Evolutionary conservation across 192 early-diverging fungal species (phyloP).

Genomic region (Backusella morwellensis): DNA sequence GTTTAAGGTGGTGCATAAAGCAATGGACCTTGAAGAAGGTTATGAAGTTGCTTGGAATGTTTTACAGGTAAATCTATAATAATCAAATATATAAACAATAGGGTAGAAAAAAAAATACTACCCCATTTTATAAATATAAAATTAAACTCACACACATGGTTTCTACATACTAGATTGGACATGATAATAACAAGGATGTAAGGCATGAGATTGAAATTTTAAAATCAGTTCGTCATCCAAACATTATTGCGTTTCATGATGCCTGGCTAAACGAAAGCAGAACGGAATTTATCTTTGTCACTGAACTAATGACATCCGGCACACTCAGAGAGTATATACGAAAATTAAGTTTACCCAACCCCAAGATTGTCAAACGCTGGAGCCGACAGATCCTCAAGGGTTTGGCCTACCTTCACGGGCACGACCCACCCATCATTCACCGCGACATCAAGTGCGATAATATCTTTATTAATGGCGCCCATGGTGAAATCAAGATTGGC

Average conservation of each 20-base stretch:
- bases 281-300: slow-evolving; percentile 54
- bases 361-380: slow-evolving; percentile 76
- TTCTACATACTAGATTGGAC: slow-evolving; percentile 11
- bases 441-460: slow-evolving; percentile 83
- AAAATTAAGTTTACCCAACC: slow-evolving; percentile 63
- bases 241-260: slow-evolving; percentile 61
- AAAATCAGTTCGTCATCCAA: slow-evolving; percentile 59
- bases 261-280: slow-evolving; percentile 46
- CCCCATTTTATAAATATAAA: neutral
- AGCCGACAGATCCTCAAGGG: slow-evolving; percentile 75
- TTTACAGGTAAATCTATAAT: slow-evolving; percentile 16
- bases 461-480: slow-evolving; percentile 81
- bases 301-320: slow-evolving; percentile 70
- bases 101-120: neutral
- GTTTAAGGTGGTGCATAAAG: slow-evolving; percentile 68
- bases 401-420: slow-evolving; percentile 70
- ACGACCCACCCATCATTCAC: slow-evolving; percentile 78
- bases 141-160: neutral
- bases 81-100: neutral
- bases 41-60: slow-evolving; percentile 73
- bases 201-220: slow-evolving; percentile 42
- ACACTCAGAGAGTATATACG: slow-evolving; percentile 68
- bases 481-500: slow-evolving; percentile 81
- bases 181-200: slow-evolving; percentile 18
- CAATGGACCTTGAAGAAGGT: slow-evolving; percentile 67